Evolutionary conservation across 345 rosid species (phyloP).

Genomic region (Gossypium turneri): DNA sequence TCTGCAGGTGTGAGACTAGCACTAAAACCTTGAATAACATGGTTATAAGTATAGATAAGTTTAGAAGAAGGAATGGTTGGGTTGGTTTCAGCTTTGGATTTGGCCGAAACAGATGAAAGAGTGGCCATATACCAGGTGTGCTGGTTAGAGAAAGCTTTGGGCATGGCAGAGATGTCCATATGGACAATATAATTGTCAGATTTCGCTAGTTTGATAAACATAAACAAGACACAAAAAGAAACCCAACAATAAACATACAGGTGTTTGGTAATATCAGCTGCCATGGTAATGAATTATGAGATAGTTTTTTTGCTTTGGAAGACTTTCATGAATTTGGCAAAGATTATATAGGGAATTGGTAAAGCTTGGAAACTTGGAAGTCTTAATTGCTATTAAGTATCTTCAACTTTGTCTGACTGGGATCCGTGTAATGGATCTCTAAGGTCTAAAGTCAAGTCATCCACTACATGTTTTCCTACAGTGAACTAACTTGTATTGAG

Average conservation of each 20-base stretch:
- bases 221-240: background rate
- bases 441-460: background rate
- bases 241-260: background rate
- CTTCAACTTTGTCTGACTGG: background rate
- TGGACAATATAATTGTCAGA: background rate
- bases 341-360: conserved; percentile 14
- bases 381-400: background rate
- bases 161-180: background rate
- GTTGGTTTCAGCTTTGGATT: background rate
- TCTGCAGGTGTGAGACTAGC: background rate
- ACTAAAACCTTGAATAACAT: background rate
- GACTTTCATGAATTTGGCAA: conserved; percentile 3
- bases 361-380: conserved; percentile 20
- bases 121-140: background rate
- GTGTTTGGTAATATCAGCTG: background rate
- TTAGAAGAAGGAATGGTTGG: background rate
- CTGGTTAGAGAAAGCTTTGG: background rate
- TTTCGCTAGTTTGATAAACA: background rate
- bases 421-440: background rate
- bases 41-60: background rate
- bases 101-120: background rate
- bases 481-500: background rate
- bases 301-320: background rate
- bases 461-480: background rate
- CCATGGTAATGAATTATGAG: background rate